Base-by-base conservation (phyloP, 768 basidiomycete genomes). In the Lentinula sp. region DNA sequence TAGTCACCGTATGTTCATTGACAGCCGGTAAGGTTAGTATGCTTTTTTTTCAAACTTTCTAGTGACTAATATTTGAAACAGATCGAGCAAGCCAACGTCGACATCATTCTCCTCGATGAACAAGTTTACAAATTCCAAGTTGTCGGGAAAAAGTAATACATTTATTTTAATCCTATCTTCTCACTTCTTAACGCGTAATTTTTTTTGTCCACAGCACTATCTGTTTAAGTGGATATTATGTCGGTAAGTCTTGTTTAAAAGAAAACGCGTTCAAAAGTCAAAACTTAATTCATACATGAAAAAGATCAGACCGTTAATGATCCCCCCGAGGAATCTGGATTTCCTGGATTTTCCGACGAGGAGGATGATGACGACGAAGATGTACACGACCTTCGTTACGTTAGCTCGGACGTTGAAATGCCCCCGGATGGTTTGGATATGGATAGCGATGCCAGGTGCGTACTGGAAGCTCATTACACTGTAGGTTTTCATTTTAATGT, bases 351-450 rank as follows among this genome's bases (percentile, higher is more conserved):
- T 45, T 43, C 42, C 10, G 83, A 85, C 57, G 86, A 85, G 23
- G 86, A 85, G 23, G 76, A 76, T 6, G 79, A 65, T 33, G 61
- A 60, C 20, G 69, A 73, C 23, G 82, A 88, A 46, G 85, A 84
- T 54, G 85, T 75, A 0, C 88, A 81, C 63, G 80, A 85, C 66
- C 79, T 91, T n/a, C 81, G 79, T 42, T 88, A 90, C 61, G 86
- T 93, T 57, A 88, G 87, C 74, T 92, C 88, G 6, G 93, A 94
- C 67, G 90, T 92, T 43, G 91, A 93, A 69, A 78, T 93, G 67
- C 80, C 88, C 64, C 78, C 79, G 0, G 81, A 81, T 41, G 88
- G 87, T 13, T 63, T 88, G 32, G 61, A 71, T 48, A 64, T 66
- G 15, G 79, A 80, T 36, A 84, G 77, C 61, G 85, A 84, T 61